phyloP scores from a whole-genome alignment of 805 yeast genomes.

The Metschnikowia gelsemii region DNA sequence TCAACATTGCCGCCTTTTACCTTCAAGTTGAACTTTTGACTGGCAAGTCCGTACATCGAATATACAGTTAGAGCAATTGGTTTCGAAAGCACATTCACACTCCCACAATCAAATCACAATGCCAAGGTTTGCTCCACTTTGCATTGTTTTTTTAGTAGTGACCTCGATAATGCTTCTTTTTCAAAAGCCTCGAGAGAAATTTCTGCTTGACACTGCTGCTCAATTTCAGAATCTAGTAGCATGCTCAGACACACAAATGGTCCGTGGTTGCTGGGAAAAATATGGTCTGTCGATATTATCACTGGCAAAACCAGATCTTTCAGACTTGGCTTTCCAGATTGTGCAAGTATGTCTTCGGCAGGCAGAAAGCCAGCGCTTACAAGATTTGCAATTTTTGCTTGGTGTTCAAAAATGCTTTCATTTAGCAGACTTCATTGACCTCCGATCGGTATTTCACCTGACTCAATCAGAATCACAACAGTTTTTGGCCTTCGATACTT shows the following conservation, averaged over 20 bases:
- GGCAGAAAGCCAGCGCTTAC: conserved; percentile 5
- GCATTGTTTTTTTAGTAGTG: not conserved
- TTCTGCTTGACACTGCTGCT: conserved; percentile 9
- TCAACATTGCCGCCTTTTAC: too few relatives aligned
- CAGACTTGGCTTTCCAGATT: conserved; percentile 8
- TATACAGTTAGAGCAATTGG: too few relatives aligned
- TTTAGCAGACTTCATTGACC: conserved; percentile 9
- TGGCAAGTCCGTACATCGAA: too few relatives aligned
- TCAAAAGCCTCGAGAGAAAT: not conserved
- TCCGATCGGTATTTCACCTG: not conserved
- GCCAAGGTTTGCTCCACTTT: not conserved
- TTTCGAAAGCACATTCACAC: not conserved
- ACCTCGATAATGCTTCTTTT: not conserved
- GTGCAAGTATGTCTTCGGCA: conserved; percentile 10
- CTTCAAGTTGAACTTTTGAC: too few relatives aligned
- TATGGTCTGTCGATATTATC: conserved; percentile 4
- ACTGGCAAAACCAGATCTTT: conserved; percentile 7
- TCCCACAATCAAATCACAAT: not conserved
- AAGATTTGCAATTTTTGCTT: conserved; percentile 12
- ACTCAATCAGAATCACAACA: not conserved
- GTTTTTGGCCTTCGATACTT: not conserved
- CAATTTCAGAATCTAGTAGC: conserved; percentile 10
- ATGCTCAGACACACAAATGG: conserved; percentile 12
- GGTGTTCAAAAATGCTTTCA: conserved; percentile 16
- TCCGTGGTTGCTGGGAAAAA: conserved; percentile 7